Percentiles rank a stretch among this genome's conserved stretches.
phyloP scores from a whole-genome alignment of 2,329 filamentous ascomycete species.

The Pseudophaeomoniella oleicola region DNA sequence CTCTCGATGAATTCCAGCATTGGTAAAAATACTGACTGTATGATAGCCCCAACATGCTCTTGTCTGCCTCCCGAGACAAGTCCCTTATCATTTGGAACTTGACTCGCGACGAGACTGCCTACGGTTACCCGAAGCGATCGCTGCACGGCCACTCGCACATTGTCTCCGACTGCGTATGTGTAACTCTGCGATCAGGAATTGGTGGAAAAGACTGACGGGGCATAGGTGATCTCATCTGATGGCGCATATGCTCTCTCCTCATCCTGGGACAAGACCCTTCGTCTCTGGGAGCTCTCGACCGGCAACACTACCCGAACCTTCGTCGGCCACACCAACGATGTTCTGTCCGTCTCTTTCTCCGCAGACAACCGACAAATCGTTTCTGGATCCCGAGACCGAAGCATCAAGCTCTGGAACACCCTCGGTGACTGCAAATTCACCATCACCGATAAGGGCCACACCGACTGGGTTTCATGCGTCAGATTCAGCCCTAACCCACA shows the following conservation, averaged over 20 bases:
- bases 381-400: conserved; percentile 92
- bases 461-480: conserved; percentile 98
- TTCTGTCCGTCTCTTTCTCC: conserved; percentile 99
- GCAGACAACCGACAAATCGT: conserved; percentile 99
- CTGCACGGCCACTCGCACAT: conserved; percentile 99
- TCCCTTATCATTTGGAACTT: conserved; percentile 99
- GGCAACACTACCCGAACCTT: conserved; percentile 96
- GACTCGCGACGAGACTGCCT: conserved; percentile 93
- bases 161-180: conserved; percentile 97
- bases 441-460: conserved; percentile 99
- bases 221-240: conserved; percentile 93
- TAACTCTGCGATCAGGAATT: conserved; percentile 4
- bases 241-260: conserved; percentile 97
- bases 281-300: conserved; percentile 96
- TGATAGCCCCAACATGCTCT: conserved; percentile 92
- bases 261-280: conserved; percentile 99
- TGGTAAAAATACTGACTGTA: conserved; percentile 20
- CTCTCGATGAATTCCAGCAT: conserved; percentile 11
- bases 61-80: conserved; percentile 96
- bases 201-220: conserved; percentile 4
- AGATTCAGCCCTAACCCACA: conserved; percentile 99
- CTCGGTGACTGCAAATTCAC: conserved; percentile 99
- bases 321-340: conserved; percentile 98
- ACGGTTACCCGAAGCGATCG: conserved; percentile 98
- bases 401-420: conserved; percentile 99